Base-by-base conservation (phyloP, 2,329 filamentous ascomycete species). In the Aureobasidium leucospermi region DNA sequence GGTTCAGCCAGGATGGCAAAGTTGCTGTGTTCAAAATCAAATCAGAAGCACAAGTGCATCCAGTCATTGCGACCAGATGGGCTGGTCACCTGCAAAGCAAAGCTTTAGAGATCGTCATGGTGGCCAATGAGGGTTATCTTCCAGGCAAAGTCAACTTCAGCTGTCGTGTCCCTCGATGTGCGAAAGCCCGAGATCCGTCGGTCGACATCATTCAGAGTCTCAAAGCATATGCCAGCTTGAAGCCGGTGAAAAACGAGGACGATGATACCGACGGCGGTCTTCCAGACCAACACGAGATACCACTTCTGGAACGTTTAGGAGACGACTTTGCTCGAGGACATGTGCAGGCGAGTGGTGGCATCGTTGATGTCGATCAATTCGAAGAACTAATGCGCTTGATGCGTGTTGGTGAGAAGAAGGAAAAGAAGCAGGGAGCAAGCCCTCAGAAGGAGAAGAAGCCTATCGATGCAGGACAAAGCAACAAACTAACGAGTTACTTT, bases 11-110 rank as follows among this genome's bases (percentile, higher is more conserved):
- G 3, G 85, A 88, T 60, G 83, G 78, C 1, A 81, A 76, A 49
- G 78, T 88, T 11, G 85, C 85, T 0, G 81, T 88, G 0, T 76
- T 88, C 46, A 77, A 81, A 4, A 87, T 88, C 65, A 76, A 71
- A 36, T 85, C 81, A 1, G 70, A 74, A 29, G 81, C 83, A 1
- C 85, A 88, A 65, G 77, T 88, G 0, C 86, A 89, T 67, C 83
- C 84, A 0, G 78, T 88, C 2, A 85, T 88, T 59, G 85, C 85
- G 1, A 86, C 84, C 4, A 75, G 85, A 10, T 88, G 85, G 85
- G 81, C 85, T 0, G 81, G 82, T 0, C 77, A 82, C 63, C 73
- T 88, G 3, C 78, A 78, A 48, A 84, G 81, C 1, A 75, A 79
- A 49, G 80, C 79, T 58, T 74, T 88, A 1, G 81, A 87, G 65